phyloP scores from a whole-genome alignment of 2,329 filamentous ascomycete genomes.

The Daldinia sp. region DNA sequence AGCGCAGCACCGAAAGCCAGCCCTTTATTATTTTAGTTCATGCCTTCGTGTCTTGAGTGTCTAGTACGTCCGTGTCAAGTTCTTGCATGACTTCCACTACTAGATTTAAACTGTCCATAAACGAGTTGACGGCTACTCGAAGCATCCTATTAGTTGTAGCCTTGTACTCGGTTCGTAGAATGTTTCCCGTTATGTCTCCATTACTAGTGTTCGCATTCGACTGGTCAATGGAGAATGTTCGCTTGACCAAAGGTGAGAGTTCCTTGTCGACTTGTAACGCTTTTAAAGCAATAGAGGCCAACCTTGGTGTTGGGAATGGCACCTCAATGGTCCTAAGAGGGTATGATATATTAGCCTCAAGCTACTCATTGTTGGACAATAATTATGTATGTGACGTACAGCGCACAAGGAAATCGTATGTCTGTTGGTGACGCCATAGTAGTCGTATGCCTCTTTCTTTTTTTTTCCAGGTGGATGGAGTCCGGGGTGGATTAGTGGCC shows the following conservation, averaged over 20 bases:
- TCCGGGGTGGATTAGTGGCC: conserved; percentile 3
- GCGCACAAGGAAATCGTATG: conserved; percentile 66
- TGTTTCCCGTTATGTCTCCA: conserved; percentile 45
- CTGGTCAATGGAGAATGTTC: conserved; percentile 69
- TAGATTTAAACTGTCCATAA: conserved; percentile 88
- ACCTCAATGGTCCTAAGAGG: conserved; percentile 72
- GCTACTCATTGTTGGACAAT: conserved; percentile 19
- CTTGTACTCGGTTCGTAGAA: conserved; percentile 79
- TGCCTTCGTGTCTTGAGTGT: conserved; percentile 40
- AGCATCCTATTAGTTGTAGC: conserved; percentile 97
- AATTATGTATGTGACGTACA: conserved; percentile 58
- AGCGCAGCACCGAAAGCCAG: background rate
- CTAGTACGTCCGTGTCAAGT: conserved; percentile 83
- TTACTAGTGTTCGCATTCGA: conserved; percentile 36
- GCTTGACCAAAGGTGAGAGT: conserved; percentile 82
- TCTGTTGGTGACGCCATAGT: conserved; percentile 54
- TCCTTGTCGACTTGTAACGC: conserved; percentile 87
- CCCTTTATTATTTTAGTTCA: background rate
- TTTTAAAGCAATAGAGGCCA: conserved; percentile 78
- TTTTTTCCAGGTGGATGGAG: conserved; percentile 3
- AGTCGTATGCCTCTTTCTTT: background rate
- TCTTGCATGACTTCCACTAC: conserved; percentile 91
- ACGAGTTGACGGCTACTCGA: conserved; percentile 93
- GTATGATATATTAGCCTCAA: conserved; percentile 30
- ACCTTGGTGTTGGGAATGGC: conserved; percentile 81